Base-by-base conservation (phyloP, 2,329 filamentous ascomycete genomes). In the Phaeosphaeriaceae sp. region DNA sequence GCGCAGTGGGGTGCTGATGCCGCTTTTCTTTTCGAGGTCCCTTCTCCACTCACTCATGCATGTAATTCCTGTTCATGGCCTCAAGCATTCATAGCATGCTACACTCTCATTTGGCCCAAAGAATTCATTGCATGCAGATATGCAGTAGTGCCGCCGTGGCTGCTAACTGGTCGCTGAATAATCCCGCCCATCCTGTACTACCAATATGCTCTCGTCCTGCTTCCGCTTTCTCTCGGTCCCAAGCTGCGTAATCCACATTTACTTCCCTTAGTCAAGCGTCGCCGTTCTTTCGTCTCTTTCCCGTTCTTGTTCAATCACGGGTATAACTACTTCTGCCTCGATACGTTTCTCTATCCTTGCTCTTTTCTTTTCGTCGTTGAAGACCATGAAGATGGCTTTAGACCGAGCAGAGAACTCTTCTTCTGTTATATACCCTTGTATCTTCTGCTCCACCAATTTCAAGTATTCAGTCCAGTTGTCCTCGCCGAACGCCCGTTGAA, bases 381-480 rank as follows among this genome's bases (percentile, higher is more conserved):
- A 24, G 5, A 59, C 27, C 15, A 41, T 40, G 20, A 67, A 66
- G 2, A 66, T 55, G 0, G 46, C 42, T n/a, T 48, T 52, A n/a
- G 57, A 53, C 3, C 40, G 17, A 0, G 25, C 42, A 4, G 50
- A 48, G 6, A 60, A 58, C 9, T 66, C 56, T 6, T 47, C 22
- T 1, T 48, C 57, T 0, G 48, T 54, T 2, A 63, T 56, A 15
- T 65, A 42, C 0, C 52, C 25, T 1, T 53, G 21, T 45, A 50
- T 57, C 3, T 51, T 47, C 36, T 53, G 56, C 54, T 67, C 63
- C 45, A 60, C 33, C 11, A 63, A 27, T 0, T 44, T 45, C 1
- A 67, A 4, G 19, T 67, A 67, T 36, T 66, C 60, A 7, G 49
- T 58, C 65, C 66, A 69, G 31, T 61, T 54, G 7, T 62, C 54